A percentile compares a stretch with the other conserved stretches of the same genome.
Evolutionary conservation across 805 yeast genomes (phyloP).

Genomic region (Starmerella riodocensis): DNA sequence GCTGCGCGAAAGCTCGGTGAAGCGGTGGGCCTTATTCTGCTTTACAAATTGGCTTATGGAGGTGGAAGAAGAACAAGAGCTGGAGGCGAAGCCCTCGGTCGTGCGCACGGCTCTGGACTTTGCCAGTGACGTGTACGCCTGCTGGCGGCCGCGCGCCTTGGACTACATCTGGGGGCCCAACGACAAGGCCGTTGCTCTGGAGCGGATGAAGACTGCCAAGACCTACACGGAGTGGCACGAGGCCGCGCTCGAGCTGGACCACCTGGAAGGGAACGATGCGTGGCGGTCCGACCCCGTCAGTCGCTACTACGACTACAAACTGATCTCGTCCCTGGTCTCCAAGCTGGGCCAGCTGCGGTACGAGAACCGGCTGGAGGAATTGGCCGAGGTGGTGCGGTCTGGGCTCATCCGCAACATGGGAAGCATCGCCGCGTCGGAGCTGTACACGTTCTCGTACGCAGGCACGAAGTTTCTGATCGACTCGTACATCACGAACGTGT

Average conservation of each 20-base stretch:
- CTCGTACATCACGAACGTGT: slow-evolving; percentile 66
- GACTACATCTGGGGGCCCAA: slow-evolving; percentile 15
- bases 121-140: slow-evolving; percentile 19
- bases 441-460: slow-evolving; percentile 67
- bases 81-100: not conserved
- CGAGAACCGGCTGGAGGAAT: slow-evolving; percentile 40
- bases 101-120: slow-evolving; percentile 11
- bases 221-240: slow-evolving; percentile 59
- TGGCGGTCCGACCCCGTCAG: slow-evolving; percentile 70
- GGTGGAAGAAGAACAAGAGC: no score
- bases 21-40: no score
- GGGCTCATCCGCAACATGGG: slow-evolving; percentile 85
- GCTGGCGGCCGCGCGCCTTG: slow-evolving; percentile 21
- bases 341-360: slow-evolving; percentile 42
- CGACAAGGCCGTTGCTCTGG: slow-evolving; percentile 21
- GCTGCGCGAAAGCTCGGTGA: no score
- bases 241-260: slow-evolving; percentile 34
- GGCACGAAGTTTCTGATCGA: slow-evolving; percentile 88
- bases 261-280: slow-evolving; percentile 30
- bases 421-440: slow-evolving; percentile 64
- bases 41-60: no score
- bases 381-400: slow-evolving; percentile 55
- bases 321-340: slow-evolving; percentile 63
- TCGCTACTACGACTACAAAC: slow-evolving; percentile 65
- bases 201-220: slow-evolving; percentile 31